Evolutionary conservation across 768 basidiomycete genomes (phyloP).

Genomic region (Auricularia sp.): DNA sequence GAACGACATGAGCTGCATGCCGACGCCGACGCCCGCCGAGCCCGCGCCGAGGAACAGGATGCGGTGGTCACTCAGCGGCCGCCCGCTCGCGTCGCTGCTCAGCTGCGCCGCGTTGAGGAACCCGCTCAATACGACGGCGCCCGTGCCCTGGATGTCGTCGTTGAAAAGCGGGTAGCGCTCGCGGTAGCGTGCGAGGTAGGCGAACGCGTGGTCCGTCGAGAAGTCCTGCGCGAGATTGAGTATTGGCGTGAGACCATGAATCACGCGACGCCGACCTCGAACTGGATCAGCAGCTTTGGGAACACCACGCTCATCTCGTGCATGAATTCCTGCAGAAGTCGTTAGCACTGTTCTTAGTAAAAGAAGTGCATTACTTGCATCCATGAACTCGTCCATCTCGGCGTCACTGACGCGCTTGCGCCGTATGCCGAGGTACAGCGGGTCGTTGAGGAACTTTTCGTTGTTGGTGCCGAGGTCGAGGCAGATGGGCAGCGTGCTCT

Average conservation of each 20-base stretch:
- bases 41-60: slow-evolving; percentile 93
- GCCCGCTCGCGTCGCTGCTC: slow-evolving; percentile 58
- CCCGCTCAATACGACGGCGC: slow-evolving; percentile 84
- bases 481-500: slow-evolving; percentile 71
- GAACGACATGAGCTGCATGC: slow-evolving; percentile 79
- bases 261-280: slow-evolving; percentile 41
- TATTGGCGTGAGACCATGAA: neutral
- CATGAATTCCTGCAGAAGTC: slow-evolving; percentile 56
- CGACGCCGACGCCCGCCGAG: slow-evolving; percentile 86
- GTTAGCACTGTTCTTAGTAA: no score
- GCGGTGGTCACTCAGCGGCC: slow-evolving; percentile 58
- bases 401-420: slow-evolving; percentile 52
- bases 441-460: slow-evolving; percentile 67
- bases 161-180: slow-evolving; percentile 74
- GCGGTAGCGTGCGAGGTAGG: slow-evolving; percentile 69
- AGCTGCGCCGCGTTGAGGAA: slow-evolving; percentile 81
- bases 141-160: slow-evolving; percentile 88
- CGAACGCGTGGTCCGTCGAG: slow-evolving; percentile 84
- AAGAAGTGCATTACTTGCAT: slow-evolving; percentile 17
- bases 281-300: slow-evolving; percentile 79
- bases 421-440: slow-evolving; percentile 79
- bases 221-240: slow-evolving; percentile 52
- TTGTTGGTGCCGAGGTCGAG: slow-evolving; percentile 89
- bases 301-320: slow-evolving; percentile 59
- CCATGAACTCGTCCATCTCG: slow-evolving; percentile 77